Conservation (phyloP, 495 filamentous ascomycete genomes). For the Cercophora samala region DNA sequence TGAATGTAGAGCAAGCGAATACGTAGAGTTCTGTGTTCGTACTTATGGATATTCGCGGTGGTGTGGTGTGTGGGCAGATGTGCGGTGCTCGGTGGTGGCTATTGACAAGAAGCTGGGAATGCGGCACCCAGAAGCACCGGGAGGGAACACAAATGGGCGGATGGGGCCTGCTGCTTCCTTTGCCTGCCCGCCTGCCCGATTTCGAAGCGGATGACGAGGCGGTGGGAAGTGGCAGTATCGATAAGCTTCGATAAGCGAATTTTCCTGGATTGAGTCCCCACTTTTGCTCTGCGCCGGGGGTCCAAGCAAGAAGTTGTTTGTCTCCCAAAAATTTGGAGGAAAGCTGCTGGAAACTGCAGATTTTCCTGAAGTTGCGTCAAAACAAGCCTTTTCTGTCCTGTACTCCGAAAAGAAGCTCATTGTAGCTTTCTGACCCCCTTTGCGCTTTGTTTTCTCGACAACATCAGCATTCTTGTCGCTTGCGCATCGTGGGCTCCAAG, state of each 20-base stretch:
- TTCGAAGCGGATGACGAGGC: constrained; percentile 17
- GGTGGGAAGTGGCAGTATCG: constrained; percentile 28
- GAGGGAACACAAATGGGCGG: constrained; percentile 24
- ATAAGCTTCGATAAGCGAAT: constrained; percentile 38
- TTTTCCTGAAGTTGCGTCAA: neutral
- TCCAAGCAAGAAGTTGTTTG: neutral
- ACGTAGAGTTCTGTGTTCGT: neutral
- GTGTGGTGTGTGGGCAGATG: constrained; percentile 22
- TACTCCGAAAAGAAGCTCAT: neutral
- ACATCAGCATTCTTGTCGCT: neutral
- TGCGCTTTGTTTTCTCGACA: constrained; percentile 4
- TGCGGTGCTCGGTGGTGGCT: constrained; percentile 15
- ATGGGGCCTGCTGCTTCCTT: constrained; percentile 18
- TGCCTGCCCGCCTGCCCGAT: constrained; percentile 29
- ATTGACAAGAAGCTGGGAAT: constrained; percentile 26
- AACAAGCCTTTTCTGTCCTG: neutral
- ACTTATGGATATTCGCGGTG: neutral
- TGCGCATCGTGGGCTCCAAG: neutral
- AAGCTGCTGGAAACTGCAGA: constrained; percentile 5
- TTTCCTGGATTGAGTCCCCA: constrained; percentile 26
- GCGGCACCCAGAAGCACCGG: constrained; percentile 22
- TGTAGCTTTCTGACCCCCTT: neutral
- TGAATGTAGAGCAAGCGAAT: neutral
- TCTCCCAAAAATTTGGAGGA: constrained; percentile 9
- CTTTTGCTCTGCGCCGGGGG: constrained; percentile 1